A percentile compares a stretch with the other conserved stretches of the same genome.
phyloP scores from a whole-genome alignment of 2,329 filamentous ascomycete species.

The Fusarium sp. region DNA sequence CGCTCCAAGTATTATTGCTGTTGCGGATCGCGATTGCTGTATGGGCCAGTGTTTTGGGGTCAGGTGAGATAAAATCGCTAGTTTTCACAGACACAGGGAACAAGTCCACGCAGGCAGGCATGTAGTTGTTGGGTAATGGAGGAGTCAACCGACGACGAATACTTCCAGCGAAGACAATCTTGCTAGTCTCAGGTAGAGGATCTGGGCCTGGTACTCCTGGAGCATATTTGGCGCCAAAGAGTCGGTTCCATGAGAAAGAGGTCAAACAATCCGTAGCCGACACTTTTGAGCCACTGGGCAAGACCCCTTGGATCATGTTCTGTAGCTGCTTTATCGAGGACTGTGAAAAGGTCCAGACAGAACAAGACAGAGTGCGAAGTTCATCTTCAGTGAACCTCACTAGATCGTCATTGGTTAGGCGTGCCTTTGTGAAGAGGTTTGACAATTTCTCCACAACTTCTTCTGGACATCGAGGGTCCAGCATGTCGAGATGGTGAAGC shows the following conservation, averaged over 20 bases:
- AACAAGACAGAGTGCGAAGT: not conserved
- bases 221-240: not conserved
- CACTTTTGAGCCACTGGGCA: not conserved
- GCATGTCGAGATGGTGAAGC: not conserved
- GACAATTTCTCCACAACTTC: not conserved
- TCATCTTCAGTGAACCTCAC: not conserved
- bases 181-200: not conserved
- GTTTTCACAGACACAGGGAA: not conserved
- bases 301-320: not conserved
- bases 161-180: slow-evolving; percentile 6
- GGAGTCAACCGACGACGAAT: slow-evolving; percentile 5
- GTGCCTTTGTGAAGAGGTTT: slow-evolving; percentile 2
- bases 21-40: not conserved
- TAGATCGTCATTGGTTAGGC: not conserved
- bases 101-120: slow-evolving; percentile 4
- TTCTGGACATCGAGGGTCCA: slow-evolving; percentile 2
- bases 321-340: not conserved
- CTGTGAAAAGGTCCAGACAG: slow-evolving; percentile 1
- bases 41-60: not conserved
- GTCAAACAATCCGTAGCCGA: slow-evolving; percentile 9
- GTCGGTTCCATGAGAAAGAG: slow-evolving; percentile 1
- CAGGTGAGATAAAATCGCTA: not conserved
- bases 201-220: not conserved
- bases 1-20: slow-evolving; percentile 8
- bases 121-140: not conserved